A percentile compares a stretch with the other conserved stretches of the same genome.
Conservation (phyloP, 108 stramenopile genomes). For the Pseudonitzschia multistriata region DNA sequence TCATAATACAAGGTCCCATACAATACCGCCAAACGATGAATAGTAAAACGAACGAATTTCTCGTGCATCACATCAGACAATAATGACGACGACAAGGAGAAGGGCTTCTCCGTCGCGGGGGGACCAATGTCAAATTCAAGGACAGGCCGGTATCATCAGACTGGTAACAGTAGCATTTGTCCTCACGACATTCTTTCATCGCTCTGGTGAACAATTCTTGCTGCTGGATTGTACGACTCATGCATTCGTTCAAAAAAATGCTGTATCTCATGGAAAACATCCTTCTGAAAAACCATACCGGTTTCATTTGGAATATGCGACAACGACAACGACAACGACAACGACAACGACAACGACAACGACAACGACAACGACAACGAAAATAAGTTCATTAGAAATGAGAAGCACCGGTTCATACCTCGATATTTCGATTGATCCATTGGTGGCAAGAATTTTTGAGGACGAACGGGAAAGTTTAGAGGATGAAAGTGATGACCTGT, state of each 20-base stretch:
- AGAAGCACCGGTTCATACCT: neutral
- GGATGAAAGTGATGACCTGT: neutral
- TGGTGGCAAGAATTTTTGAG: conserved; percentile 9
- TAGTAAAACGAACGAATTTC: too few species aligned
- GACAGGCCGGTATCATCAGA: neutral
- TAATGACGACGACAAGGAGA: too few species aligned
- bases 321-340: neutral
- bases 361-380: neutral
- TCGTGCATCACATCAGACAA: too few species aligned
- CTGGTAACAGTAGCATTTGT: neutral
- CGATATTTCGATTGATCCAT: conserved; percentile 17
- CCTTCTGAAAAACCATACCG: neutral
- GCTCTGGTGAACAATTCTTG: neutral
- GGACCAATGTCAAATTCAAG: neutral
- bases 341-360: neutral
- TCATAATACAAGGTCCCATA: too few species aligned
- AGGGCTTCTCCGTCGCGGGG: neutral
- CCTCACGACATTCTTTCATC: neutral
- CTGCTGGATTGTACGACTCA: neutral
- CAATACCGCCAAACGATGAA: too few species aligned
- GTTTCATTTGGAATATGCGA: neutral
- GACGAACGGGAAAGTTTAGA: neutral
- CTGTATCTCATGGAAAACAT: neutral
- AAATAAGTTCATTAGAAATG: neutral
- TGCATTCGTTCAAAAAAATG: neutral